Conservation (phyloP, 257 asterid species). For the Solanum boliviense region DNA sequence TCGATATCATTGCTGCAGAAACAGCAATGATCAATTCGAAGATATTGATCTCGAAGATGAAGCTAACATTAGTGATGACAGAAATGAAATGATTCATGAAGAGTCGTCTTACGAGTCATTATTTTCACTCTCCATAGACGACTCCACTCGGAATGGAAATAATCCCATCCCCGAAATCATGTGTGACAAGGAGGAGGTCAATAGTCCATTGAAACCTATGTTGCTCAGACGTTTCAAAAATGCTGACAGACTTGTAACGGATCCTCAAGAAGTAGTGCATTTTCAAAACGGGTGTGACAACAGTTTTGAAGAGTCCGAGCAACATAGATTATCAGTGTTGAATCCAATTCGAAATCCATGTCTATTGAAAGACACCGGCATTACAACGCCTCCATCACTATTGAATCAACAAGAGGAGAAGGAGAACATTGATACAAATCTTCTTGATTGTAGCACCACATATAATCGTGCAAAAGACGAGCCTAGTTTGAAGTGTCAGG, state of each 20-base stretch:
- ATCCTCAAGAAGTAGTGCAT: not conserved
- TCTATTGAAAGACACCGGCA: not conserved
- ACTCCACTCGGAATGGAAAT: slow-evolving; percentile 25
- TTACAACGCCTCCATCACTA: not conserved
- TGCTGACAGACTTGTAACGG: not conserved
- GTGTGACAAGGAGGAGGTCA: slow-evolving; percentile 31
- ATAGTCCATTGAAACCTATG: slow-evolving; percentile 11
- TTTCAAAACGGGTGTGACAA: not conserved
- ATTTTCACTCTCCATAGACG: slow-evolving; percentile 46
- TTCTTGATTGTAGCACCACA: not conserved
- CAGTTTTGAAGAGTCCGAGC: not conserved
- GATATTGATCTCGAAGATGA: not conserved
- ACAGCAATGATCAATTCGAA: not conserved
- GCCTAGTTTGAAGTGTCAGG: not conserved
- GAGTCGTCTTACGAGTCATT: slow-evolving; percentile 40
- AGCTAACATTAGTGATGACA: not conserved
- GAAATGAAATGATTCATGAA: not conserved
- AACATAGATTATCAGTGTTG: slow-evolving; percentile 1
- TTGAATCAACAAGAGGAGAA: slow-evolving; percentile 22
- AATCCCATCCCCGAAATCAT: slow-evolving; percentile 1
- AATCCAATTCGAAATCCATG: slow-evolving; percentile 7
- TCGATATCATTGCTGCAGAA: not conserved
- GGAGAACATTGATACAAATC: not conserved
- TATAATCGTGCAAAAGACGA: not conserved
- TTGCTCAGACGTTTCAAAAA: not conserved